These are phyloP conservation scores for Rhodotorula sp. DNA, from an alignment of 1,284 basidiomycete species.

Conservation along the genomic window DNA sequence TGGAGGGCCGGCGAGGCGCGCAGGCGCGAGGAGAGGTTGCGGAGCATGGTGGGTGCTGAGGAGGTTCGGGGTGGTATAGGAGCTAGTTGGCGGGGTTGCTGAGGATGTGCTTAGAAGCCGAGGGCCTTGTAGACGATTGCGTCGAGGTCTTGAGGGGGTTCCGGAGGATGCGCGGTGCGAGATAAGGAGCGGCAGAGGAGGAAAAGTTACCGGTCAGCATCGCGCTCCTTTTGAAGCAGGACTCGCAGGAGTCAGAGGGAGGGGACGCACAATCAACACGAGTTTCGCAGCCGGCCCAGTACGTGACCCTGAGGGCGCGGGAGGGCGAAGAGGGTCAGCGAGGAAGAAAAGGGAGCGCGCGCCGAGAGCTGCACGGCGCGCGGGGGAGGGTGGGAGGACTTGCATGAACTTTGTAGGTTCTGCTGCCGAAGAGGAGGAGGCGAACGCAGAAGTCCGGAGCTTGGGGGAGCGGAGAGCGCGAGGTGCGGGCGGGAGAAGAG, in stretches of 20 bases:
- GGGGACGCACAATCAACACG: conserved; percentile 7
- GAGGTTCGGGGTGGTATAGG: neutral
- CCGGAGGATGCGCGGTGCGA: neutral
- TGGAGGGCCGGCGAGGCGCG: conserved; percentile 11
- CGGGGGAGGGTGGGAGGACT: neutral
- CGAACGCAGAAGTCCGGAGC: no score
- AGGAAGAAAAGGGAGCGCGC: conserved; percentile 1
- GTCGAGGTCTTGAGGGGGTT: conserved; percentile 27
- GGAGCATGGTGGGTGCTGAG: conserved; percentile 31
- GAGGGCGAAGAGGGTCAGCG: conserved; percentile 2
- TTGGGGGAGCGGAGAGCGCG: neutral
- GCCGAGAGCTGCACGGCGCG: conserved; percentile 5
- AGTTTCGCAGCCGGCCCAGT: conserved; percentile 32
- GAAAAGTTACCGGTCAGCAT: conserved; percentile 9
- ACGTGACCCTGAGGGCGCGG: conserved; percentile 15
- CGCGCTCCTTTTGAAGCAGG: no score
- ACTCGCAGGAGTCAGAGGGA: no score
- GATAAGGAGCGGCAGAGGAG: neutral
- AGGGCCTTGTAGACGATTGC: conserved; percentile 38
- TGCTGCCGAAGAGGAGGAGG: neutral
- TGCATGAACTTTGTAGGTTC: conserved; percentile 2
- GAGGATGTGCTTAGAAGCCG: conserved; percentile 20
- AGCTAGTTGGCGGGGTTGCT: neutral
- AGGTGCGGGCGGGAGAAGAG: no score
- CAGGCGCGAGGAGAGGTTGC: conserved; percentile 35